Percentiles rank a stretch among this genome's conserved stretches.
These are phyloP conservation scores for Tubosaeta sp. DNA, from an alignment of 768 basidiomycete species.

Conservation along the genomic window DNA sequence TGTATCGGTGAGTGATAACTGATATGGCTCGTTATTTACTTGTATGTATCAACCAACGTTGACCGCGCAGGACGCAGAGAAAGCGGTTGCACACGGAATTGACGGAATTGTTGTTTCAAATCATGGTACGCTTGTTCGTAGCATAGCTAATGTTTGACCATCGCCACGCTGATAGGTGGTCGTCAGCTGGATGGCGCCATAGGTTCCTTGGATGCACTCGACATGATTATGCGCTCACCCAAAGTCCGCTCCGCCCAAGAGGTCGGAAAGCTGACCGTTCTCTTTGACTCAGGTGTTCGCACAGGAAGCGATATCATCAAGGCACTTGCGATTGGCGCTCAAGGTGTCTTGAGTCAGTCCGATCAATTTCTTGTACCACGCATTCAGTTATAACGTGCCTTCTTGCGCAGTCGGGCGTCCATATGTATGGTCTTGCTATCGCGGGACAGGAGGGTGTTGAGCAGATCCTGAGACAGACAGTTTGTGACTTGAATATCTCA, in stretches of 20 bases:
- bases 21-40: neutral
- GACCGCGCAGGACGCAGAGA: constrained; percentile 41
- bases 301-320: constrained; percentile 51
- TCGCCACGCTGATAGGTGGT: constrained; percentile 42
- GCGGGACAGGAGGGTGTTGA: constrained; percentile 46
- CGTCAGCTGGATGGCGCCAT: constrained; percentile 78
- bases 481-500: constrained; percentile 42
- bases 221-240: constrained; percentile 59
- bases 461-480: constrained; percentile 40
- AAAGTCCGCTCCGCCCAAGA: constrained; percentile 54
- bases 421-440: constrained; percentile 46
- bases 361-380: neutral
- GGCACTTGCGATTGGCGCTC: constrained; percentile 55
- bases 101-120: constrained; percentile 80
- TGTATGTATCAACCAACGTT: neutral
- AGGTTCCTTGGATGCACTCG: constrained; percentile 66
- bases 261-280: constrained; percentile 56
- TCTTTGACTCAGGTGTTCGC: constrained; percentile 64
- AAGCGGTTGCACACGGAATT: constrained; percentile 56
- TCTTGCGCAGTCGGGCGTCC: constrained; percentile 35
- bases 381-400: neutral
- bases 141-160: neutral
- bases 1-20: constrained; percentile 6
- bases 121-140: constrained; percentile 47
- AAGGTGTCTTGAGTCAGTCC: constrained; percentile 42